Evolutionary conservation across 352 stramenopile species (phyloP).

Genomic region (Globisporangium paroecandrum): DNA sequence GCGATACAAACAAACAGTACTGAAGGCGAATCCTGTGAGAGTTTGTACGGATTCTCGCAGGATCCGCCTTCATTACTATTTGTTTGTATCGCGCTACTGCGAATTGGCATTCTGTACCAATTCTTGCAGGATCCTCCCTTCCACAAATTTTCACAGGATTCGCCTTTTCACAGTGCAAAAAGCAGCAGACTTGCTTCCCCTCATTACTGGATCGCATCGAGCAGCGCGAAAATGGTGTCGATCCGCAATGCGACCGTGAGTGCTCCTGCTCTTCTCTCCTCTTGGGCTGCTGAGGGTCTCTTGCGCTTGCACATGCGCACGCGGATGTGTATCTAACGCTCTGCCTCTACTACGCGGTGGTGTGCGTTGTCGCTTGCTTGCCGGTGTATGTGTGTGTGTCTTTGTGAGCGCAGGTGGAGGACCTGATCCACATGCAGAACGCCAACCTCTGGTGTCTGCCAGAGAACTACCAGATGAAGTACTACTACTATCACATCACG

Average conservation of each 20-base stretch:
- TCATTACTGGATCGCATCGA: constrained; percentile 16
- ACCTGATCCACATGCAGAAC: constrained; percentile 98
- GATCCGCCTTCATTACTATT: no score
- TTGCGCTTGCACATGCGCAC: neutral
- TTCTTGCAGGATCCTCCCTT: no score
- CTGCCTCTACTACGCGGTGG: neutral
- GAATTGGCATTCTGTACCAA: no score
- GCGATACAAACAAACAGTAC: no score
- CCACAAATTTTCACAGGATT: no score
- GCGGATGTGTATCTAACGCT: neutral
- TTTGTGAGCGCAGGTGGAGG: constrained; percentile 59
- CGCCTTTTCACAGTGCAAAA: no score
- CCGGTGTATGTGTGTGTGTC: neutral
- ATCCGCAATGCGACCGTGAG: constrained; percentile 93
- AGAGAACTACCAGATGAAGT: constrained; percentile 99
- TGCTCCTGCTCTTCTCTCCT: neutral
- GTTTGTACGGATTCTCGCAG: no score
- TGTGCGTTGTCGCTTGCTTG: neutral
- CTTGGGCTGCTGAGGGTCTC: neutral
- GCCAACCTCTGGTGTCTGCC: constrained; percentile 99
- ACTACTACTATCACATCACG: constrained; percentile 99
- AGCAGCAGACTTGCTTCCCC: neutral
- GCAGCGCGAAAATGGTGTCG: constrained; percentile 83
- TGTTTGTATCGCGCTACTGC: no score
- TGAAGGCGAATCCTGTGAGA: no score